Percentiles rank a stretch among this genome's conserved stretches.
These are phyloP conservation scores for Botryotinia narcissicola DNA, from an alignment of 2,329 filamentous ascomycete species.

Conservation along the genomic window DNA sequence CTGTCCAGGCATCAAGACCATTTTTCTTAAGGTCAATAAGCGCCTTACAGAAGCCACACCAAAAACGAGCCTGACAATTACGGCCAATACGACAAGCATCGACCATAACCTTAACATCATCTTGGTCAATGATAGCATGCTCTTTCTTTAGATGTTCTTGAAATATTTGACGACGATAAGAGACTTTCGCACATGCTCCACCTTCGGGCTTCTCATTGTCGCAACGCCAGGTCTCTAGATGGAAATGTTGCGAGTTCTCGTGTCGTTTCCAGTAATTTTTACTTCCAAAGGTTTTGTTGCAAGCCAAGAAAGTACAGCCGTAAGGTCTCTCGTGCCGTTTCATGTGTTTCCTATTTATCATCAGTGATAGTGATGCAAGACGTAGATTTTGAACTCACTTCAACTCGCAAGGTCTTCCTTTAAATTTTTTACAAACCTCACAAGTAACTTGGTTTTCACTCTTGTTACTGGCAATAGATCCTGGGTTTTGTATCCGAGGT, in stretches of 20 bases:
- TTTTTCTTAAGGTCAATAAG: slow-evolving; percentile 49
- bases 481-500: slow-evolving; percentile 29
- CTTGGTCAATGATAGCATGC: slow-evolving; percentile 36
- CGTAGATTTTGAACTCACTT: slow-evolving; percentile 45
- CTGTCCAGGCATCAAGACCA: slow-evolving; percentile 56
- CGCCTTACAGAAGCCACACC: slow-evolving; percentile 79
- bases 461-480: slow-evolving; percentile 32
- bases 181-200: slow-evolving; percentile 55
- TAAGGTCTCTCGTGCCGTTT: slow-evolving; percentile 81
- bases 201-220: slow-evolving; percentile 41
- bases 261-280: slow-evolving; percentile 95
- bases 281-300: slow-evolving; percentile 76
- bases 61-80: slow-evolving; percentile 66
- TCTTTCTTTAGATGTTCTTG: slow-evolving; percentile 54
- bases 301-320: slow-evolving; percentile 71
- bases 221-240: slow-evolving; percentile 72
- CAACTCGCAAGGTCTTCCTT: slow-evolving; percentile 53
- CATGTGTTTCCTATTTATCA: slow-evolving; percentile 66
- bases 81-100: slow-evolving; percentile 59
- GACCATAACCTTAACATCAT: slow-evolving; percentile 43
- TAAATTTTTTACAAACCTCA: slow-evolving; percentile 46
- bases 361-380: slow-evolving; percentile 19
- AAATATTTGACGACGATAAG: slow-evolving; percentile 58
- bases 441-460: slow-evolving; percentile 40
- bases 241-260: slow-evolving; percentile 75